Evolutionary conservation across 2,329 filamentous ascomycete species (phyloP).

Genomic region (Aspergillus sp.): DNA sequence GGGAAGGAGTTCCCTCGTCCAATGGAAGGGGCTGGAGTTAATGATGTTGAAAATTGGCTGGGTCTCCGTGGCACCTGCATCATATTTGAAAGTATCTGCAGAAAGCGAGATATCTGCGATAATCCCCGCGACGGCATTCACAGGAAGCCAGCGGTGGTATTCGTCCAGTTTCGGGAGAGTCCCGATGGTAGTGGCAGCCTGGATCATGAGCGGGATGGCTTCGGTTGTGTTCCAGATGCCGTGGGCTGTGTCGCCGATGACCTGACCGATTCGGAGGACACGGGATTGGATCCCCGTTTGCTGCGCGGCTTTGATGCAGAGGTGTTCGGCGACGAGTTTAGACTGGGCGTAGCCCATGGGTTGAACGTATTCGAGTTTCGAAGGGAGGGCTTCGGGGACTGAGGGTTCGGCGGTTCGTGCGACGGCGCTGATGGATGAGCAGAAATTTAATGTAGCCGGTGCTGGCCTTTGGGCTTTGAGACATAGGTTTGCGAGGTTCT

Average conservation of each 20-base stretch:
- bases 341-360: conserved; percentile 45
- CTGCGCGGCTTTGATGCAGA: conserved; percentile 25
- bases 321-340: conserved; percentile 36
- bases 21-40: conserved; percentile 52
- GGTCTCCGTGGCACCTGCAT: neutral
- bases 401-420: conserved; percentile 25
- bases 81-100: neutral
- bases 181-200: conserved; percentile 45
- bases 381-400: conserved; percentile 37
- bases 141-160: conserved; percentile 44
- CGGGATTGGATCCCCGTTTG: conserved; percentile 18
- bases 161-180: conserved; percentile 49
- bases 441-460: conserved; percentile 49
- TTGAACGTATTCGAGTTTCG: conserved; percentile 37
- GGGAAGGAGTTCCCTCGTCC: conserved; percentile 55
- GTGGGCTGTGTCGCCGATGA: conserved; percentile 31
- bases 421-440: conserved; percentile 51
- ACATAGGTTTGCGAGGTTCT: conserved; percentile 43
- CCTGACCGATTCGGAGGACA: conserved; percentile 37
- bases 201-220: conserved; percentile 55
- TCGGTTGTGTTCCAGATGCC: conserved; percentile 26
- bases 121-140: conserved; percentile 42
- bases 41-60: conserved; percentile 52
- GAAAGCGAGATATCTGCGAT: conserved; percentile 33
- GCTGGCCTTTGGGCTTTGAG: conserved; percentile 29